A percentile compares a stretch with the other conserved stretches of the same genome.
phyloP scores from a whole-genome alignment of 176 grass and related monocot species.

The Oryza longistaminata region DNA sequence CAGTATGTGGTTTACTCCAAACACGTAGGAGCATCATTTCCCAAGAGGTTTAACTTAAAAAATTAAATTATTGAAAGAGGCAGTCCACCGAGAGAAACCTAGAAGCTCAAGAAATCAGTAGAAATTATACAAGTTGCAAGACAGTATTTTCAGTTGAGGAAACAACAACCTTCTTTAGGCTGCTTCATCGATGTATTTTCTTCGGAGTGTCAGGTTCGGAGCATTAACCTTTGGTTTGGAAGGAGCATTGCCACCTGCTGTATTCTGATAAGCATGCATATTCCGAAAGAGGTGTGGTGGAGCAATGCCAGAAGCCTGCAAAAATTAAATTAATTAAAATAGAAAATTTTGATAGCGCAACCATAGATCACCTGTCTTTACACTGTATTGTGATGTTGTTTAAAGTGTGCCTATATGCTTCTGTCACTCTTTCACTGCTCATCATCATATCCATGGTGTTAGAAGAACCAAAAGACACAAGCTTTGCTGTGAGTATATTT shows the following conservation, averaged over 20 bases:
- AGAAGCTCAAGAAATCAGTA: neutral
- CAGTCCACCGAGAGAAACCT: neutral
- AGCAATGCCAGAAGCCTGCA: constrained; percentile 66
- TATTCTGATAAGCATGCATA: constrained; percentile 67
- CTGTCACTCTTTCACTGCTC: neutral
- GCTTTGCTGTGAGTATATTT: neutral
- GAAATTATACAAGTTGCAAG: neutral
- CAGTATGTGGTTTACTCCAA: constrained; percentile 2
- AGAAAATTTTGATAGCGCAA: neutral
- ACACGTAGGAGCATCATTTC: neutral
- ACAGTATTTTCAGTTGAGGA: constrained; percentile 20
- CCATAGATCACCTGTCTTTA: neutral
- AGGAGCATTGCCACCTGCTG: constrained; percentile 50
- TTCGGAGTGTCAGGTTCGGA: constrained; percentile 71
- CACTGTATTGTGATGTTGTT: neutral
- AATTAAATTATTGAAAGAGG: constrained; percentile 14
- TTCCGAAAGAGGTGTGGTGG: constrained; percentile 84
- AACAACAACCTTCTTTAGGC: constrained; percentile 78
- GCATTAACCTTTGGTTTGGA: constrained; percentile 71
- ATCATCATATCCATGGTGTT: neutral
- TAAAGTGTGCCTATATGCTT: neutral
- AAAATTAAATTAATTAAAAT: constrained; percentile 34
- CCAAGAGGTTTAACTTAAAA: neutral
- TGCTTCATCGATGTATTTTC: constrained; percentile 87
- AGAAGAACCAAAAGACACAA: neutral